phyloP scores from a whole-genome alignment of 805 yeast genomes.

The Cyberlindnera veronae region DNA sequence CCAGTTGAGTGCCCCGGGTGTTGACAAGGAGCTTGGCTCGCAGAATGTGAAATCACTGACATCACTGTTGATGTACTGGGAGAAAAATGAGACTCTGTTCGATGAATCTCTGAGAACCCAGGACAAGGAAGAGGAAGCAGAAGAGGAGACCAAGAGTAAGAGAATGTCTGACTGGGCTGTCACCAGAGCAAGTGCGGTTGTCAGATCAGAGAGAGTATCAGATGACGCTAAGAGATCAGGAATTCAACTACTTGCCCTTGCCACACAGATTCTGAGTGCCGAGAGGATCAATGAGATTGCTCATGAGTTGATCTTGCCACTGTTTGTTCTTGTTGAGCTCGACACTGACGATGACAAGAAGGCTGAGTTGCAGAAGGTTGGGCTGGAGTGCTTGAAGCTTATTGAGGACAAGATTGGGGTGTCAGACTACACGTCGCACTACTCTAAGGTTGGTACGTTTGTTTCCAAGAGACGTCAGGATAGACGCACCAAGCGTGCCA shows the following conservation, averaged over 20 bases:
- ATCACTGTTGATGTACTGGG: slow-evolving; percentile 59
- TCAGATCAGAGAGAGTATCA: slow-evolving; percentile 63
- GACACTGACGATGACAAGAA: slow-evolving; percentile 43
- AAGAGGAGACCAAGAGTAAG: slow-evolving; percentile 22
- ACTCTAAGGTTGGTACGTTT: slow-evolving; percentile 57
- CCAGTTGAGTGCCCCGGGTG: slow-evolving; percentile 77
- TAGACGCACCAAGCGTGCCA: slow-evolving; percentile 71
- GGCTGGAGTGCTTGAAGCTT: slow-evolving; percentile 64
- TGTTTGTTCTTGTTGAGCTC: slow-evolving; percentile 46
- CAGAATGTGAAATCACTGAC: slow-evolving; percentile 68
- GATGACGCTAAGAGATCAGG: slow-evolving; percentile 60
- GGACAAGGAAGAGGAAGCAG: slow-evolving; percentile 23
- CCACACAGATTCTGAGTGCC: slow-evolving; percentile 45
- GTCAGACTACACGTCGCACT: slow-evolving; percentile 58
- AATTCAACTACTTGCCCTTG: slow-evolving; percentile 67
- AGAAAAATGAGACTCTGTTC: slow-evolving; percentile 35
- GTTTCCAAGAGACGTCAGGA: slow-evolving; percentile 67
- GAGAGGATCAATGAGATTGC: slow-evolving; percentile 41
- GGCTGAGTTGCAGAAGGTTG: slow-evolving; percentile 48
- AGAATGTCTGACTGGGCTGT: slow-evolving; percentile 59
- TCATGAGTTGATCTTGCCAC: slow-evolving; percentile 50
- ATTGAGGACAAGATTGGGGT: slow-evolving; percentile 69
- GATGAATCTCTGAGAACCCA: slow-evolving; percentile 19
- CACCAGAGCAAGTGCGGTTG: slow-evolving; percentile 54
- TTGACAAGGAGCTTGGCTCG: slow-evolving; percentile 58